Conservation (phyloP, 2,329 filamentous ascomycete genomes). For the Dactylellina parvicollis region DNA sequence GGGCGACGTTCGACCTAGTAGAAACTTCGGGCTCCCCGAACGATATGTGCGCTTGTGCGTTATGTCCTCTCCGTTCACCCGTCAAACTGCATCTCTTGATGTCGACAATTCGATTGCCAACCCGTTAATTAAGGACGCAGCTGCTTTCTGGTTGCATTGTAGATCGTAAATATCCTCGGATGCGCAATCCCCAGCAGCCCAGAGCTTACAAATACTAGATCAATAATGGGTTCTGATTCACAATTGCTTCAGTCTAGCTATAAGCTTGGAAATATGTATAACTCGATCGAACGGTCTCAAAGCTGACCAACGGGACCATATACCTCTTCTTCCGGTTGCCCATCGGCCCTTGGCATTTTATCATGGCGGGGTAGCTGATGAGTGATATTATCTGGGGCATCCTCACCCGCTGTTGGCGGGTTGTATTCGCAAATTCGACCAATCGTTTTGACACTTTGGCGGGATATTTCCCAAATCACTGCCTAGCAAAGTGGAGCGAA, state of each 20-base stretch:
- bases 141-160: too few relatives aligned
- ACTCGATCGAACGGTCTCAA: background rate
- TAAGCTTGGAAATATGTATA: background rate
- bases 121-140: too few relatives aligned
- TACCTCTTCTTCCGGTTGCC: background rate
- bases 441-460: conserved; percentile 22
- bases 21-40: conserved; percentile 37
- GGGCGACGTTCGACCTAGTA: conserved; percentile 30
- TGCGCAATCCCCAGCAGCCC: too few relatives aligned
- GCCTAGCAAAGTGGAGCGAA: conserved; percentile 33
- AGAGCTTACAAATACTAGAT: background rate
- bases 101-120: background rate
- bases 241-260: background rate
- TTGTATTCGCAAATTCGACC: conserved; percentile 17
- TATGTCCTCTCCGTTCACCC: conserved; percentile 39
- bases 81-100: conserved; percentile 16
- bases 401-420: conserved; percentile 9
- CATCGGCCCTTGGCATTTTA: background rate
- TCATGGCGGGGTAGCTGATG: conserved; percentile 40
- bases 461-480: conserved; percentile 26
- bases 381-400: conserved; percentile 18
- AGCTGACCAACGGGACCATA: background rate
- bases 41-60: conserved; percentile 12
- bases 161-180: too few relatives aligned
- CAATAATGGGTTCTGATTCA: background rate